Conservation (phyloP, 257 asterid genomes). For the Apocynum venetum region DNA sequence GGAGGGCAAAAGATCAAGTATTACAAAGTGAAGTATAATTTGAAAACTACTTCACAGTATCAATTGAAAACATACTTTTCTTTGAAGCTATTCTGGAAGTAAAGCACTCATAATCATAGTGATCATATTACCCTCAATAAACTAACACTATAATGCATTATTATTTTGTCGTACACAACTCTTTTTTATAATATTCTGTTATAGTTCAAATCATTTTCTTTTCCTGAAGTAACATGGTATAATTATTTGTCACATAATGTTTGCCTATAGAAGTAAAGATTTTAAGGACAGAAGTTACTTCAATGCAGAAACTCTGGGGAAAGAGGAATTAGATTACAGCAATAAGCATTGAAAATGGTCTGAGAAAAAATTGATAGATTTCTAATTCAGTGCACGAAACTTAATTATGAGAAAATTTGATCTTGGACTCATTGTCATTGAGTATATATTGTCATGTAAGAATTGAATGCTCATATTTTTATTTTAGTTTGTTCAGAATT, state of each 20-base stretch:
- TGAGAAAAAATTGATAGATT: background rate
- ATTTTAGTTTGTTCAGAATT: too few relatives aligned
- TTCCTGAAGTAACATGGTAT: conserved; percentile 5
- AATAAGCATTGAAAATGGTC: background rate
- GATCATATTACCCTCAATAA: conserved; percentile 7
- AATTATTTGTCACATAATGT: conserved; percentile 6
- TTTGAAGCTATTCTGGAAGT: conserved; percentile 10
- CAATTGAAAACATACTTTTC: conserved; percentile 18
- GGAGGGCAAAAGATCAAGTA: background rate
- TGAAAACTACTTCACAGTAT: conserved; percentile 9
- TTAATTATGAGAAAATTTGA: too few relatives aligned
- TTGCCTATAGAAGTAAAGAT: conserved; percentile 1
- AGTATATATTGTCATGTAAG: too few relatives aligned
- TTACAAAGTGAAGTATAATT: background rate
- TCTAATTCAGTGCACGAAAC: too few relatives aligned
- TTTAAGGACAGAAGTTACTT: background rate
- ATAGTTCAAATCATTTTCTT: background rate
- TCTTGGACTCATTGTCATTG: too few relatives aligned
- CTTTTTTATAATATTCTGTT: background rate
- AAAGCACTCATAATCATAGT: conserved; percentile 7
- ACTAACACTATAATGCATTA: background rate
- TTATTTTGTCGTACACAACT: conserved; percentile 1
- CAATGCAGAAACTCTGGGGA: background rate
- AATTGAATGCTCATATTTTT: too few relatives aligned
- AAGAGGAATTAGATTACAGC: background rate